Base-by-base conservation (phyloP, 1,284 basidiomycete species). In the Austroboletus sp. region DNA sequence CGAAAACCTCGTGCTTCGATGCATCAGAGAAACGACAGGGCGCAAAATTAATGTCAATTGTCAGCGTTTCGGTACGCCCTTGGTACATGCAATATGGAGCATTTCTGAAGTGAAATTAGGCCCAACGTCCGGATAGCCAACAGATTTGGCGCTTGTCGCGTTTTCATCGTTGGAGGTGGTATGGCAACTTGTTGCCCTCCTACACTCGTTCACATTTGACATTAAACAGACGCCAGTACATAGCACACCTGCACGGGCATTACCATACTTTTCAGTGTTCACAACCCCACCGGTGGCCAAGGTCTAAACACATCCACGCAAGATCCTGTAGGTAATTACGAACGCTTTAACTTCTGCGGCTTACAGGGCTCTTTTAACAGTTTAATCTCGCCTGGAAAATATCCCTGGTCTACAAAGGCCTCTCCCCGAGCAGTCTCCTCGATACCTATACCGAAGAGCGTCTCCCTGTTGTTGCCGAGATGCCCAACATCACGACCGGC, bases 241-340 rank as follows among this genome's bases (percentile, higher is more conserved):
- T 44, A 12, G 3, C 7, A 15, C 1, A 3, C 13, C 21, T 8
- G n/a, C n/a, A n/a, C n/a, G n/a, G n/a, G n/a, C n/a, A n/a, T 17
- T 4, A 4, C 11, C 31, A 32, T 32, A 7, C 12, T 13, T 30
- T 13, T 21, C 46, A 74, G 73, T 50, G 64, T 70, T 13, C 73
- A 74, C 48, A 71, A 67, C 36, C 71, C 70, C 16, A 63, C 67
- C 1, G 73, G 74, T 15, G 70, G 72, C 5, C 71, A 74, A 46
- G 73, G 70, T 12, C 51, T 71, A 31, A 74, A 73, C 40, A 57
- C 65, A 0, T 51, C 63, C 21, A 54, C 71, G 10, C 70, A 71
- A 48, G 71, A 74, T 50, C 5, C 30, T 6, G 69, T 70, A 37
- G 25, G 66, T 51, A n/a, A n/a, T n/a, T n/a, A n/a, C n/a, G n/a